Conservation (phyloP, 1,284 basidiomycete genomes). For the Tilletia caries region DNA sequence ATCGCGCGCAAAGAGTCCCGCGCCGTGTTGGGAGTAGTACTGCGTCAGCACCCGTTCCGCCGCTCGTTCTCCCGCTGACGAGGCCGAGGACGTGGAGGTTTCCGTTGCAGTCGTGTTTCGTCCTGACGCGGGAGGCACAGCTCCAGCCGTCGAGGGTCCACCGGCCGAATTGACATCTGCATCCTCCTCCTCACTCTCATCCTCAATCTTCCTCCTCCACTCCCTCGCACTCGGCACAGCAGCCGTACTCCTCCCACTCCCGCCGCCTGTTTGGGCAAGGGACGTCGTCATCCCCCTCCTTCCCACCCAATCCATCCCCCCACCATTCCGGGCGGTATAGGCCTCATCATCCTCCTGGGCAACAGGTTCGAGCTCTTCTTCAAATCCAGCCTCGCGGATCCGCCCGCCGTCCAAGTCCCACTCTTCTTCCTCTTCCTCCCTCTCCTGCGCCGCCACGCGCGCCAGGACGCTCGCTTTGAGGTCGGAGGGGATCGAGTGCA, state of each 20-base stretch:
- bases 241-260: background rate
- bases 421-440: slow-evolving; percentile 21
- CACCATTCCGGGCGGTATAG: background rate
- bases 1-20: slow-evolving; percentile 22
- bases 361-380: slow-evolving; percentile 30
- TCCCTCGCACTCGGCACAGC: slow-evolving; percentile 1
- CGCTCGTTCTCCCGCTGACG: slow-evolving; percentile 14
- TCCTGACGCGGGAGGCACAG: background rate
- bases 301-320: slow-evolving; percentile 6
- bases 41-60: slow-evolving; percentile 27
- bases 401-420: slow-evolving; percentile 22
- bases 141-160: background rate
- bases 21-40: slow-evolving; percentile 26
- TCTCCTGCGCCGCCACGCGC: slow-evolving; percentile 25
- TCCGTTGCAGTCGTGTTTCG: too few species aligned
- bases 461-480: slow-evolving; percentile 36
- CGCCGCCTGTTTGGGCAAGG: background rate
- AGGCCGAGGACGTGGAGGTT: background rate
- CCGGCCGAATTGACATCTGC: background rate
- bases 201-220: slow-evolving; percentile 9
- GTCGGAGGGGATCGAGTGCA: slow-evolving; percentile 20
- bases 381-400: slow-evolving; percentile 26
- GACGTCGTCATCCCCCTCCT: slow-evolving; percentile 1
- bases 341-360: background rate
- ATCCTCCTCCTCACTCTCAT: background rate